Conservation (phyloP, 179 eudicot genomes). For the Sideroxylon spinosum region DNA sequence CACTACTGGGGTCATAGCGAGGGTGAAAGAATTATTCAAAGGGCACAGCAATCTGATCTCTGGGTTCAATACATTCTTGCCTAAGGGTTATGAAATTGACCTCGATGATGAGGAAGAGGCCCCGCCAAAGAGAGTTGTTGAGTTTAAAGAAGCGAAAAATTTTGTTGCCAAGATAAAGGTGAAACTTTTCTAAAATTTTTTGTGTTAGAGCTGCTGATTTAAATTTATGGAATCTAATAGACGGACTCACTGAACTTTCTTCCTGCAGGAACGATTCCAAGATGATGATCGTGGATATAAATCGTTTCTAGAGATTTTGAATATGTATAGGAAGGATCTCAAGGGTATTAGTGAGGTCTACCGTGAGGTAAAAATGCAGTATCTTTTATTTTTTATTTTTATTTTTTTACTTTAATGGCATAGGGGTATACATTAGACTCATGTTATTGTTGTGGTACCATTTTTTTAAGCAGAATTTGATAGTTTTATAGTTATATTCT, state of each 20-base stretch:
- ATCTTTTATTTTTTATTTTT: not conserved
- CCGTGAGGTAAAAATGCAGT: slow-evolving; percentile 55
- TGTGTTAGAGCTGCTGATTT: not conserved
- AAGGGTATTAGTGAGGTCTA: slow-evolving; percentile 83
- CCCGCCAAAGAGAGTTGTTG: slow-evolving; percentile 74
- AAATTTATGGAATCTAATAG: slow-evolving; percentile 8
- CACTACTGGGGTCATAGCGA: slow-evolving; percentile 87
- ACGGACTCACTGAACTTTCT: not conserved
- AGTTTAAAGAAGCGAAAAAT: slow-evolving; percentile 91
- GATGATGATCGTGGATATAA: slow-evolving; percentile 87
- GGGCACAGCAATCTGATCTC: slow-evolving; percentile 83
- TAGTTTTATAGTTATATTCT: not conserved
- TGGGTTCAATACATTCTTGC: slow-evolving; percentile 95
- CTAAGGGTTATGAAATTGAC: slow-evolving; percentile 92
- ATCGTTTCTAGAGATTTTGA: slow-evolving; percentile 88
- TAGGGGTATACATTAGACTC: not conserved
- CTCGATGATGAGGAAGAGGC: slow-evolving; percentile 63
- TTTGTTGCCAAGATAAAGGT: slow-evolving; percentile 99
- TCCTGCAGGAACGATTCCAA: slow-evolving; percentile 79
- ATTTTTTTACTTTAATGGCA: not conserved
- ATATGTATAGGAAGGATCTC: slow-evolving; percentile 92
- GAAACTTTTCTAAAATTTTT: slow-evolving; percentile 10
- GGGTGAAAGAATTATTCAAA: slow-evolving; percentile 88
- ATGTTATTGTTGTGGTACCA: not conserved
- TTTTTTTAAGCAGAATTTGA: not conserved